Evolutionary conservation across 108 stramenopile genomes (phyloP).

Genomic region (Skeletonema costatum): DNA sequence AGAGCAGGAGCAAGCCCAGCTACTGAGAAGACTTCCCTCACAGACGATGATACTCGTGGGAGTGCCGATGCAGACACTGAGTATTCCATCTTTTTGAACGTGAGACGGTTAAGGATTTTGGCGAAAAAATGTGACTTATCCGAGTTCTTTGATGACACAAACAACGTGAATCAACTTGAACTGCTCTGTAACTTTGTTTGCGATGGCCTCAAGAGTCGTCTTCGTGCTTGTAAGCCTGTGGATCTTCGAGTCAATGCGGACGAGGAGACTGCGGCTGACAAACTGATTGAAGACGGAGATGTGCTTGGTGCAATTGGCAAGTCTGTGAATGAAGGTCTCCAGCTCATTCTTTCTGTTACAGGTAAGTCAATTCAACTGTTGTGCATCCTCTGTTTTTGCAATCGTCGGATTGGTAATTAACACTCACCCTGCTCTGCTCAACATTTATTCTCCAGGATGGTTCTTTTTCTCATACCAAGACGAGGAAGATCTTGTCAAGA

Average conservation of each 20-base stretch:
- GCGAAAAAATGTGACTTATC: conserved; percentile 52
- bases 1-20: conserved; percentile 4
- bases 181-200: conserved; percentile 43
- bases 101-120: conserved; percentile 64
- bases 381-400: neutral
- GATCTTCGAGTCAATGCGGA: conserved; percentile 28
- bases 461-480: conserved; percentile 27
- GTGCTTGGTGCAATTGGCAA: conserved; percentile 54
- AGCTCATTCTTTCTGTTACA: conserved; percentile 55
- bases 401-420: neutral
- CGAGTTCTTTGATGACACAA: conserved; percentile 23
- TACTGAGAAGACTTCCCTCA: conserved; percentile 6
- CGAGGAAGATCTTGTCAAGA: conserved; percentile 31
- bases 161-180: conserved; percentile 47
- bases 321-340: conserved; percentile 47
- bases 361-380: conserved; percentile 20
- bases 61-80: conserved; percentile 53
- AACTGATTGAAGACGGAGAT: conserved; percentile 46
- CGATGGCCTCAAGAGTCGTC: conserved; percentile 36
- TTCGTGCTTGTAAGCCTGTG: conserved; percentile 34
- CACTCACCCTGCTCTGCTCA: neutral
- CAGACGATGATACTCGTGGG: conserved; percentile 25
- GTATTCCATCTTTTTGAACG: conserved; percentile 58
- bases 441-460: conserved; percentile 16
- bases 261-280: conserved; percentile 39